phyloP scores from a whole-genome alignment of 2,329 filamentous ascomycete species.

The Fusarium sarcochroum region DNA sequence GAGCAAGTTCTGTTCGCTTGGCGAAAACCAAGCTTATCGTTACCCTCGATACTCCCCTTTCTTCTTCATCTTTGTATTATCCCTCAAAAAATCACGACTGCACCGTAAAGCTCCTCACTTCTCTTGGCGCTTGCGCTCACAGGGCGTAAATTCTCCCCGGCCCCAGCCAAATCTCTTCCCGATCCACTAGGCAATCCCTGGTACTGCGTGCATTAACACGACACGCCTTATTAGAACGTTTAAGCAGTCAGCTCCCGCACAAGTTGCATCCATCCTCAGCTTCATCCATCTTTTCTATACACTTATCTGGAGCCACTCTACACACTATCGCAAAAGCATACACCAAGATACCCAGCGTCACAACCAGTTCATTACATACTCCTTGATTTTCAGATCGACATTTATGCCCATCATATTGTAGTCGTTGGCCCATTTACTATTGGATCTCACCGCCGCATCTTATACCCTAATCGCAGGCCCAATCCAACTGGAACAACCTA shows the following conservation, averaged over 20 bases:
- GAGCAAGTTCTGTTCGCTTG: conserved; percentile 4
- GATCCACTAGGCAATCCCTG: conserved; percentile 41
- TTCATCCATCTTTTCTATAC: conserved; percentile 24
- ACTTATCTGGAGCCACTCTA: conserved; percentile 7
- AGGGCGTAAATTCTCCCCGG: conserved; percentile 21
- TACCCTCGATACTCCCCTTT: conserved; percentile 19
- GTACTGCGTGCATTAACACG: conserved; percentile 35
- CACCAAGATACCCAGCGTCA: conserved; percentile 6
- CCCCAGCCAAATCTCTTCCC: conserved; percentile 34
- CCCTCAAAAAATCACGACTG: conserved; percentile 16
- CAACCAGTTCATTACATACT: conserved; percentile 4
- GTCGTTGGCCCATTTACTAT: conserved; percentile 1
- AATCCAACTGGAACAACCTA: conserved; percentile 3
- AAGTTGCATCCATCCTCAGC: conserved; percentile 11
- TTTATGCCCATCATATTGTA: conserved; percentile 12
- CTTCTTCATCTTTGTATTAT: conserved; percentile 15
- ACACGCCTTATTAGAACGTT: conserved; percentile 33
- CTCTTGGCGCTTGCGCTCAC: background rate
- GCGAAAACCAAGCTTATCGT: conserved; percentile 9
- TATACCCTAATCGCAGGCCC: conserved; percentile 31
- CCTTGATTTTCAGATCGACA: conserved; percentile 5
- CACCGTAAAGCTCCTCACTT: conserved; percentile 12
- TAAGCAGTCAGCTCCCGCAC: conserved; percentile 35
- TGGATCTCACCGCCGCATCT: conserved; percentile 15
- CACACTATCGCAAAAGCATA: conserved; percentile 4